Conservation (phyloP, 352 stramenopile species). For the Pythium biforme region DNA sequence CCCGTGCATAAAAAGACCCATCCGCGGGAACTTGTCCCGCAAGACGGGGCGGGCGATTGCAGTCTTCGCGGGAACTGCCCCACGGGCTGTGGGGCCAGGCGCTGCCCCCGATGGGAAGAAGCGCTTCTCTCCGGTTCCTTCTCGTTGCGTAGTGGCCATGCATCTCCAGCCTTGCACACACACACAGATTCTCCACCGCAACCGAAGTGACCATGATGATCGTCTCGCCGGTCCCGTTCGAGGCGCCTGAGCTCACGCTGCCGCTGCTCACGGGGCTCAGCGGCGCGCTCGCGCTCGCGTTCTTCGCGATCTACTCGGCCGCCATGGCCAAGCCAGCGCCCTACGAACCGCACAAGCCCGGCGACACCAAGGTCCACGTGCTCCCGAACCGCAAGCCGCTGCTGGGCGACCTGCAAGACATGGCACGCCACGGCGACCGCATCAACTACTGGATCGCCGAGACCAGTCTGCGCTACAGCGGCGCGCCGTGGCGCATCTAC, state of each 20-base stretch:
- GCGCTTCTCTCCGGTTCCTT: no score
- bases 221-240: neutral
- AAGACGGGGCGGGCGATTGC: neutral
- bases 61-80: neutral
- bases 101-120: no score
- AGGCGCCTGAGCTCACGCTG: neutral
- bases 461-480: slow-evolving; percentile 1
- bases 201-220: neutral
- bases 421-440: slow-evolving; percentile 16
- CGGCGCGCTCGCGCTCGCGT: neutral
- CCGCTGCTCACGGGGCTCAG: slow-evolving; percentile 7
- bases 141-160: no score
- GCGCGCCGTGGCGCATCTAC: slow-evolving; percentile 23
- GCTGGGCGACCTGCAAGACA: slow-evolving; percentile 10
- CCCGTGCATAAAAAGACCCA: neutral
- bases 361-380: slow-evolving; percentile 1
- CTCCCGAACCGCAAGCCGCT: slow-evolving; percentile 1
- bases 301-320: slow-evolving; percentile 1
- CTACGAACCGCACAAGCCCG: neutral
- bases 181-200: neutral
- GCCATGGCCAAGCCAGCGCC: neutral
- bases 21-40: neutral
- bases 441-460: slow-evolving; percentile 38
- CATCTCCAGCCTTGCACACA: neutral
- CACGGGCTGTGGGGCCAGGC: no score